Evolutionary conservation across 2,329 filamentous ascomycete genomes (phyloP).

Genomic region (Dactylellina drechsleri): DNA sequence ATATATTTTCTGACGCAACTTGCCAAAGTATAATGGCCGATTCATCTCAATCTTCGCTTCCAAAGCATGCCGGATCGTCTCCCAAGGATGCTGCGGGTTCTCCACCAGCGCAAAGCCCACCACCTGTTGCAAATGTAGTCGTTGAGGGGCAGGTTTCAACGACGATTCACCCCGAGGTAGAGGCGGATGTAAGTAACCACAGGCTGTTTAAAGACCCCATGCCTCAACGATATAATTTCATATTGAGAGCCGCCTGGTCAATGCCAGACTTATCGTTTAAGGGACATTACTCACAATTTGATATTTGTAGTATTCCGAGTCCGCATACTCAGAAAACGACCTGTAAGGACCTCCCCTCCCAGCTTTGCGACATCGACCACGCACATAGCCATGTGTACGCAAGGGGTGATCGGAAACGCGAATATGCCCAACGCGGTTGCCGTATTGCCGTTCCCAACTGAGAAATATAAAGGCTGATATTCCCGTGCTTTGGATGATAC

Average conservation of each 20-base stretch:
- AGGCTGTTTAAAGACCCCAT: too few species aligned
- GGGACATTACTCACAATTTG: background rate
- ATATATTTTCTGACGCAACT: too few species aligned
- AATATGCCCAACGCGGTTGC: too few species aligned
- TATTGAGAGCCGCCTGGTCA: too few species aligned
- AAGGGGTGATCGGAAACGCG: too few species aligned
- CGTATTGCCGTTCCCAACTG: background rate
- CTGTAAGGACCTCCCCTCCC: constrained; percentile 11
- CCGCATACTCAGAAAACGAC: constrained; percentile 7
- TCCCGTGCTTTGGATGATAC: background rate
- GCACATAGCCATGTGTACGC: background rate
- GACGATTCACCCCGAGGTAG: constrained; percentile 19
- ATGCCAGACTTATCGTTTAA: too few species aligned
- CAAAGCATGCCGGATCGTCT: constrained; percentile 2
- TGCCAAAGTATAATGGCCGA: too few species aligned
- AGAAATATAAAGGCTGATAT: constrained; percentile 1
- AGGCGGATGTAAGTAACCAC: constrained; percentile 28
- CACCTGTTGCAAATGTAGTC: constrained; percentile 4
- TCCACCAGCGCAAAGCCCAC: background rate
- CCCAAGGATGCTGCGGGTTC: background rate
- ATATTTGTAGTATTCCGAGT: background rate
- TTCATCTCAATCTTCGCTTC: constrained; percentile 10
- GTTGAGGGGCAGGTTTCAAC: constrained; percentile 31
- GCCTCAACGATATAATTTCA: too few species aligned
- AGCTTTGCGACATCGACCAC: background rate